Evolutionary conservation across 2,329 filamentous ascomycete species (phyloP), one percentile per base, ranked within the genome.

Genomic region (Talaromyces amestolkiae): DNA sequence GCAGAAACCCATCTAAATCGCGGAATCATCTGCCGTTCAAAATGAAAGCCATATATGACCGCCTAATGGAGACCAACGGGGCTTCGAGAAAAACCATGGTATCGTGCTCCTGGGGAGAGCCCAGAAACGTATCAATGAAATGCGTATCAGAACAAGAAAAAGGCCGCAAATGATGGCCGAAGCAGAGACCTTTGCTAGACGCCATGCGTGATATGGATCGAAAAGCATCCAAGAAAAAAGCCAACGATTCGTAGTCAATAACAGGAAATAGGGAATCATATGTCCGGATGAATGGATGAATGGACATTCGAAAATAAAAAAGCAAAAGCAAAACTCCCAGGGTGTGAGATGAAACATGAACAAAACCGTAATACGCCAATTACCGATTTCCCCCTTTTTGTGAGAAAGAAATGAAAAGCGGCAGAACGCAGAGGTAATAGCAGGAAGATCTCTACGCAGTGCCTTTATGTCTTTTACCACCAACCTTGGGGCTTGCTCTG

Each of bases 391-490:
- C 59, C 65, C 66, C 54, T 60, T 62, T 68, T 58, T 53, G 17
- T 22, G 61, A 66, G 56, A 45, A 65, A 63, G 47, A 66, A 58
- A 65, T 43, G 63, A 61, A 63, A 61, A 66, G 49, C 65, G 41
- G 59, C 61, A 65, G 24, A 61, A 64, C 35, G 31, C 17, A 65
- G 8, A 41, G 33, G 35, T 24, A 37, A 39, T 19, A 59, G 62
- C 51, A 58, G 31, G 6, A 58, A 41, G n/a, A 47, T 15, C 37
- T 67, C 73, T 69, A 78, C 63, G 74, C 69, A 56, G 75, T 74
- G 45, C 78, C 81, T 70, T 82, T 83, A 69, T 82, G 81, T 68
- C 81, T 75, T 69, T 83, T 83, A 10, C 75, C 78, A 35, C 78
- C 75, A 35, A 81, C 77, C 63, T 80, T 75, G 51, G 81, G 80